These are phyloP conservation scores for Penicillium riverlandense DNA, from an alignment of 495 filamentous ascomycete species.

Conservation along the genomic window DNA sequence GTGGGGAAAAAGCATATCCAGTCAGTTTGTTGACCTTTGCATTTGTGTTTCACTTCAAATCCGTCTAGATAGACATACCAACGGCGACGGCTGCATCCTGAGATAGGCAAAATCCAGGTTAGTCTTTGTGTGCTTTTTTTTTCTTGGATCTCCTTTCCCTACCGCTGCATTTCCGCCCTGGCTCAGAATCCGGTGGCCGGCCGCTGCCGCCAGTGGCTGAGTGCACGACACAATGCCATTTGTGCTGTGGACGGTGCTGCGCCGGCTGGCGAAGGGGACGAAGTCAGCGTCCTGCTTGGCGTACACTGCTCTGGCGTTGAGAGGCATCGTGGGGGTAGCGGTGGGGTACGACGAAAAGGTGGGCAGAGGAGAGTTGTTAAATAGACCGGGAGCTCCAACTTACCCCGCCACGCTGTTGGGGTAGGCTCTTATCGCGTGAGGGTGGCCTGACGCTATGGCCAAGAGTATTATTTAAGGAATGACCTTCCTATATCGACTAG, in stretches of 20 bases:
- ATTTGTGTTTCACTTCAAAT: not conserved
- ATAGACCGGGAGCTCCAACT: too few relatives aligned
- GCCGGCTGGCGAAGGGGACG: constrained; percentile 69
- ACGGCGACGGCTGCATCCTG: constrained; percentile 93
- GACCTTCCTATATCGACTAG: too few relatives aligned
- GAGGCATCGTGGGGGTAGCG: constrained; percentile 36
- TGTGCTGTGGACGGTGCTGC: constrained; percentile 88
- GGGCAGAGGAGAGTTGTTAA: too few relatives aligned
- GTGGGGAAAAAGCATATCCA: not conserved
- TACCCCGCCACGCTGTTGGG: too few relatives aligned
- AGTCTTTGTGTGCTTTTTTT: not conserved
- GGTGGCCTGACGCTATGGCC: too few relatives aligned
- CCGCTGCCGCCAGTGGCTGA: constrained; percentile 84
- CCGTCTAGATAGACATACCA: constrained; percentile 26
- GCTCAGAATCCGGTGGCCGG: constrained; percentile 74
- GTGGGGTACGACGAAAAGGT: too few relatives aligned
- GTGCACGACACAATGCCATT: constrained; percentile 89
- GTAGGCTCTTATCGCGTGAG: too few relatives aligned
- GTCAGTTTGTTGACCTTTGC: not conserved
- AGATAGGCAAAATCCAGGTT: not conserved
- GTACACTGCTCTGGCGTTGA: constrained; percentile 55
- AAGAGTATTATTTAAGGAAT: too few relatives aligned
- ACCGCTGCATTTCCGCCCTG: constrained; percentile 91
- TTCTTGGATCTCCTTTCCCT: constrained; percentile 20
- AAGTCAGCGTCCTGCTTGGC: constrained; percentile 52